Conservation (phyloP, 345 rosid genomes). For the Eucalyptus polyanthemos region DNA sequence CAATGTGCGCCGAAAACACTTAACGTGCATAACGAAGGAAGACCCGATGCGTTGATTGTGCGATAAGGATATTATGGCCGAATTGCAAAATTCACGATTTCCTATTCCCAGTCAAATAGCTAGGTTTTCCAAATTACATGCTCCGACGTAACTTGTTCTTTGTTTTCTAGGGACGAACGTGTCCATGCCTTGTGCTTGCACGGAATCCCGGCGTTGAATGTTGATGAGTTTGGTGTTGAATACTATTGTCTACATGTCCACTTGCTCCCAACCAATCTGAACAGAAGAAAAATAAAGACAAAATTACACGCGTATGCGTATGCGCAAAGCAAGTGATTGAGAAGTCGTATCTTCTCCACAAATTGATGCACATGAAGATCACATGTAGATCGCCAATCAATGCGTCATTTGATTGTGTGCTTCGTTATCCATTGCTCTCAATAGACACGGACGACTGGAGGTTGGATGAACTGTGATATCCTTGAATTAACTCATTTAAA, state of each 20-base stretch:
- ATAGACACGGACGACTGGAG: rapidly evolving
- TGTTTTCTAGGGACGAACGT: neutral
- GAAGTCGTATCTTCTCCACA: too few relatives aligned
- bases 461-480: rapidly evolving
- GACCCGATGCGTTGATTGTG: neutral
- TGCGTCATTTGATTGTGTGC: neutral
- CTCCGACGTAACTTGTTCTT: neutral
- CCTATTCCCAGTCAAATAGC: neutral
- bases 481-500: rapidly evolving
- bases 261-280: neutral
- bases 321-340: neutral
- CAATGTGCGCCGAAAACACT: neutral
- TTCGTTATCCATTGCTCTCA: neutral
- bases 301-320: neutral
- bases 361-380: too few relatives aligned
- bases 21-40: neutral
- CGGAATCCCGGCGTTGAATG: neutral
- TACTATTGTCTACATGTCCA: neutral
- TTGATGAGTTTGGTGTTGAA: neutral
- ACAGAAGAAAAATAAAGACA: neutral
- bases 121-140: neutral
- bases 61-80: too few relatives aligned
- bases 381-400: neutral
- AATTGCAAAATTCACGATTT: neutral
- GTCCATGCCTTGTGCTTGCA: neutral